A percentile compares a stretch with the other conserved stretches of the same genome.
Evolutionary conservation across 495 filamentous ascomycete species (phyloP).

Genomic region (Apodospora peruviana): DNA sequence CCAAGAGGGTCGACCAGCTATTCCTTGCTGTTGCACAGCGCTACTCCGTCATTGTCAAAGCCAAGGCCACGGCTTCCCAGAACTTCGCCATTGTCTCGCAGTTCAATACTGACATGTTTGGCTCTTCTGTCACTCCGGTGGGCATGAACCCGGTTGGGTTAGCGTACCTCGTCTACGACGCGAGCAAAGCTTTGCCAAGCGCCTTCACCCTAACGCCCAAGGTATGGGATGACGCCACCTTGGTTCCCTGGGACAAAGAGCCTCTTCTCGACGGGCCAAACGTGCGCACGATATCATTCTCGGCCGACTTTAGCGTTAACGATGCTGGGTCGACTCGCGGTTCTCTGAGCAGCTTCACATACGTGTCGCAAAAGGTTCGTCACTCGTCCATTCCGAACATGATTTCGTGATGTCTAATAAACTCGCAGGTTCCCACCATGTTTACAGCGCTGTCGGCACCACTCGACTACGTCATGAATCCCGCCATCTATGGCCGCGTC

Average conservation of each 20-base stretch:
- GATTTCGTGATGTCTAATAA: not conserved
- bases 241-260: conserved; percentile 32
- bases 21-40: conserved; percentile 50
- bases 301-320: conserved; percentile 45
- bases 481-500: conserved; percentile 38
- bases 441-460: conserved; percentile 54
- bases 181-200: conserved; percentile 40
- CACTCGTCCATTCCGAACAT: conserved; percentile 49
- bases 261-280: conserved; percentile 3
- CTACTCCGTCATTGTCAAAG: conserved; percentile 48
- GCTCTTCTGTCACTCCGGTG: conserved; percentile 1
- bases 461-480: conserved; percentile 40
- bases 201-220: conserved; percentile 34
- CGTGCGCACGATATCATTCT: conserved; percentile 26
- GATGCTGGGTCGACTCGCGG: conserved; percentile 29
- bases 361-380: conserved; percentile 59
- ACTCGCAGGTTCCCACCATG: conserved; percentile 53
- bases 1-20: conserved; percentile 14
- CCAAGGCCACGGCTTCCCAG: conserved; percentile 20
- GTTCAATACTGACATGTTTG: conserved; percentile 26
- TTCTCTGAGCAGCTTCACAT: conserved; percentile 59
- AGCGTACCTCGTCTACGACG: conserved; percentile 56
- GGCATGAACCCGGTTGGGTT: conserved; percentile 5
- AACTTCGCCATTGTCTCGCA: conserved; percentile 19
- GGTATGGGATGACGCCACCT: conserved; percentile 52